Conservation (phyloP, 805 yeast species). For the Hyphopichia homilentoma region DNA sequence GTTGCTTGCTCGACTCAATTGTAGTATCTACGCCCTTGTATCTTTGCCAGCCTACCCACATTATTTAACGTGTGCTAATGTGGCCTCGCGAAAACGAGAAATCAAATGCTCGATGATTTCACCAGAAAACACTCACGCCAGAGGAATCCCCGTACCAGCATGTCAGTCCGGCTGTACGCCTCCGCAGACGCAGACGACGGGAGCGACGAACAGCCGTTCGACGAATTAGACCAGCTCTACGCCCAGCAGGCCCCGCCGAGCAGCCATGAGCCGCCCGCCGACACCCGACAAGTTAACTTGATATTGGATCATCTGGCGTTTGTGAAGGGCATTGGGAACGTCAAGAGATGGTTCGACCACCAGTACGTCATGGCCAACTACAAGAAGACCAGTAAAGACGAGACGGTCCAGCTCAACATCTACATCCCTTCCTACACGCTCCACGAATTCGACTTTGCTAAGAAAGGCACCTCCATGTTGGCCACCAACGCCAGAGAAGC, state of each 20-base stretch:
- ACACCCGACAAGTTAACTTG: slow-evolving; percentile 25
- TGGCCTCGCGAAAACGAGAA: too few relatives aligned
- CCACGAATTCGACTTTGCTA: slow-evolving; percentile 55
- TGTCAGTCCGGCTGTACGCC: too few relatives aligned
- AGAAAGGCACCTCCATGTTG: slow-evolving; percentile 50
- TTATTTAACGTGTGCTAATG: too few relatives aligned
- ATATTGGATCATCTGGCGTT: slow-evolving; percentile 67
- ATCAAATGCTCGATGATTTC: too few relatives aligned
- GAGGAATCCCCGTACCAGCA: too few relatives aligned
- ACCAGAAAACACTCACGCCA: too few relatives aligned
- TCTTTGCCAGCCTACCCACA: too few relatives aligned
- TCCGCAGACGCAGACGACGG: not conserved
- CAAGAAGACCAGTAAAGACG: slow-evolving; percentile 12
- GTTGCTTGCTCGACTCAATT: too few relatives aligned
- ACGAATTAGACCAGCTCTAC: too few relatives aligned
- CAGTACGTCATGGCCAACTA: slow-evolving; percentile 26
- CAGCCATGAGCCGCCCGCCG: too few relatives aligned
- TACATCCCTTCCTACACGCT: slow-evolving; percentile 56
- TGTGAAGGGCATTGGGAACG: slow-evolving; percentile 64
- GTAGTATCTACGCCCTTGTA: too few relatives aligned
- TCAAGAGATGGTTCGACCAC: slow-evolving; percentile 57
- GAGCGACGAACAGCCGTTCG: not conserved
- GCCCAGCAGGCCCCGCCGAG: too few relatives aligned
- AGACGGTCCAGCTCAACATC: slow-evolving; percentile 27
- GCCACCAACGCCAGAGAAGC: slow-evolving; percentile 68